phyloP scores from a whole-genome alignment of 2,329 filamentous ascomycete genomes.

The Celoporthe dispersa region DNA sequence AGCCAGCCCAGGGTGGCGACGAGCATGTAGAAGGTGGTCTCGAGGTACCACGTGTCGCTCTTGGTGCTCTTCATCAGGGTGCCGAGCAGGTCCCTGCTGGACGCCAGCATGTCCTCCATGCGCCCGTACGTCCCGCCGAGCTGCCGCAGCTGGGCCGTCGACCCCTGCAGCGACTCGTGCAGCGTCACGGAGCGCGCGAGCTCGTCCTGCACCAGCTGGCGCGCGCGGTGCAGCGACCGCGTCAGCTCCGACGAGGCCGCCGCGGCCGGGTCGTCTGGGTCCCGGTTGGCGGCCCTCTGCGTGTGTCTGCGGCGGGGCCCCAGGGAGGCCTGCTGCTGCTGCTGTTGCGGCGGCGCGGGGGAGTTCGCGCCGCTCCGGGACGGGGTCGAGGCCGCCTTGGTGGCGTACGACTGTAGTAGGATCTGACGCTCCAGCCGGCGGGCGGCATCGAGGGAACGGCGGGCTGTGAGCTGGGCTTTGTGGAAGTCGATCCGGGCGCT shows the following conservation, averaged over 20 bases:
- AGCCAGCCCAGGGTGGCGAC: conserved; percentile 81
- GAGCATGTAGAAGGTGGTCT: conserved; percentile 85
- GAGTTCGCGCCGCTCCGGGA: conserved; percentile 43
- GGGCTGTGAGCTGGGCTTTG: conserved; percentile 79
- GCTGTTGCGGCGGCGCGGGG: conserved; percentile 33
- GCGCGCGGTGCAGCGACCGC: conserved; percentile 78
- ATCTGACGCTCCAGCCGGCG: conserved; percentile 78
- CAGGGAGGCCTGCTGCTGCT: conserved; percentile 23
- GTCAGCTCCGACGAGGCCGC: conserved; percentile 85
- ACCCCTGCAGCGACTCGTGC: conserved; percentile 84
- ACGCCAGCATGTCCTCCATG: conserved; percentile 76
- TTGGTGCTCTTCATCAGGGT: conserved; percentile 87
- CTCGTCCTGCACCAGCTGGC: conserved; percentile 84
- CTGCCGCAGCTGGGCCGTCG: conserved; percentile 78
- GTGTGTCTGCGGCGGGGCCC: conserved; percentile 20
- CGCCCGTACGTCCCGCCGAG: conserved; percentile 81
- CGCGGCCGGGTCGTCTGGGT: conserved; percentile 71
- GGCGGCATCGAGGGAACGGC: conserved; percentile 72
- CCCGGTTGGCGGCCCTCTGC: conserved; percentile 33
- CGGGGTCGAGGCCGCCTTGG: conserved; percentile 34
- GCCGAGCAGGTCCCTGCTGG: conserved; percentile 74
- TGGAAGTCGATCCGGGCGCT: conserved; percentile 72
- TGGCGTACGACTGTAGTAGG: conserved; percentile 67
- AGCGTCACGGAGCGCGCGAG: conserved; percentile 87
- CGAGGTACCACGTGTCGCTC: conserved; percentile 96